These are phyloP conservation scores for Neonothopanus nambi DNA, from an alignment of 1,284 basidiomycete species.

Conservation along the genomic window DNA sequence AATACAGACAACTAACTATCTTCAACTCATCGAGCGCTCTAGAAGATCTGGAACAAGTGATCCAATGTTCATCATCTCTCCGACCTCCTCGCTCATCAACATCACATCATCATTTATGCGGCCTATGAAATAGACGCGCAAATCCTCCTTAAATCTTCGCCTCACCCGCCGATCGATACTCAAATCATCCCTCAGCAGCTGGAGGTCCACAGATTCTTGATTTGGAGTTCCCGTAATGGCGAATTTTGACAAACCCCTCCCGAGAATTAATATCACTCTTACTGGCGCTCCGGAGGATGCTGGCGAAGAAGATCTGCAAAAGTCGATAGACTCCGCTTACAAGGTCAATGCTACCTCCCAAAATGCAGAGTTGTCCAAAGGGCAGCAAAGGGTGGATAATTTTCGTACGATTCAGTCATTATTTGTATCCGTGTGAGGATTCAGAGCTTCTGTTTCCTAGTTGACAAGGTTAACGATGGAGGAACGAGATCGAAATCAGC, in stretches of 20 bases:
- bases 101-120: too few species aligned
- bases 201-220: too few species aligned
- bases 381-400: not conserved
- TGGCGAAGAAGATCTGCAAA: not conserved
- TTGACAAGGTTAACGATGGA: not conserved
- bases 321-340: not conserved
- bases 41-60: too few species aligned
- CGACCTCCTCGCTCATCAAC: too few species aligned
- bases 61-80: too few species aligned
- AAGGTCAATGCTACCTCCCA: not conserved
- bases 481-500: not conserved
- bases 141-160: too few species aligned
- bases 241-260: not conserved
- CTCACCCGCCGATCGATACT: too few species aligned
- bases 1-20: too few species aligned
- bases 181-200: too few species aligned
- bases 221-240: too few species aligned
- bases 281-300: not conserved
- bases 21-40: too few species aligned
- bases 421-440: not conserved
- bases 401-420: not conserved
- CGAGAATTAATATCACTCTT: not conserved
- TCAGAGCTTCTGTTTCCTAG: not conserved
- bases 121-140: too few species aligned
- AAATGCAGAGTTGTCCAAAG: conserved; percentile 1